These are phyloP conservation scores for Triticum urartu DNA, from an alignment of 176 grass and related monocot species.

Conservation along the genomic window DNA sequence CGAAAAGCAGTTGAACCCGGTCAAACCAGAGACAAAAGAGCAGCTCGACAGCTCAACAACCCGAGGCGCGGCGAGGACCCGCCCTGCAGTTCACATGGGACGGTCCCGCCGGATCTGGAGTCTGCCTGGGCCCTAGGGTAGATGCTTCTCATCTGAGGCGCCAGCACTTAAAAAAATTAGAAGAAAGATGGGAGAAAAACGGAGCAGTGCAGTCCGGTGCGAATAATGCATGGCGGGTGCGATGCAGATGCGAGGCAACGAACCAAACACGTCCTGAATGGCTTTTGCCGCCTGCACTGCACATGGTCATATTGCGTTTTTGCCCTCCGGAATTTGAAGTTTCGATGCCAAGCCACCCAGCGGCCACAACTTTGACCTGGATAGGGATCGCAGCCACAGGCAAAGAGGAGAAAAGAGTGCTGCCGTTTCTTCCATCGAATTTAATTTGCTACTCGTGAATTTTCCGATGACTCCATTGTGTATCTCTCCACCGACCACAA, in stretches of 20 bases:
- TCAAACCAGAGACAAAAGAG: not conserved
- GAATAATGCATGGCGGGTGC: too few species aligned
- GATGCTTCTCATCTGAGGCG: not conserved
- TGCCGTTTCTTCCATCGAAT: too few species aligned
- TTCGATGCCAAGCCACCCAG: not conserved
- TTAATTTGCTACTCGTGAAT: not conserved
- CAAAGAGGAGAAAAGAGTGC: too few species aligned
- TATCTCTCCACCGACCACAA: not conserved
- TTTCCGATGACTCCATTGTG: not conserved
- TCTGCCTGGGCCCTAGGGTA: not conserved
- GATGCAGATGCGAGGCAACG: too few species aligned
- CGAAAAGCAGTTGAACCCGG: too few species aligned
- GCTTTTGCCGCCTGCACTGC: not conserved
- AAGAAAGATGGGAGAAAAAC: not conserved
- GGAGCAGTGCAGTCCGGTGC: not conserved
- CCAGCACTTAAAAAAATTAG: not conserved
- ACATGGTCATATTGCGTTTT: not conserved
- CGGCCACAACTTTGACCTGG: not conserved
- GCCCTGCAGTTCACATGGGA: conserved; percentile 23
- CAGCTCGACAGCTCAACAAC: conserved; percentile 20
- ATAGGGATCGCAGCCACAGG: too few species aligned
- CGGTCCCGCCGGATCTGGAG: conserved; percentile 26
- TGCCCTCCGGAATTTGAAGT: not conserved
- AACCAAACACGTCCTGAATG: too few species aligned
- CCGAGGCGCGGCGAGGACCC: not conserved